Conservation (phyloP, 2,329 filamentous ascomycete genomes). For the Exophiala xenobiotica region DNA sequence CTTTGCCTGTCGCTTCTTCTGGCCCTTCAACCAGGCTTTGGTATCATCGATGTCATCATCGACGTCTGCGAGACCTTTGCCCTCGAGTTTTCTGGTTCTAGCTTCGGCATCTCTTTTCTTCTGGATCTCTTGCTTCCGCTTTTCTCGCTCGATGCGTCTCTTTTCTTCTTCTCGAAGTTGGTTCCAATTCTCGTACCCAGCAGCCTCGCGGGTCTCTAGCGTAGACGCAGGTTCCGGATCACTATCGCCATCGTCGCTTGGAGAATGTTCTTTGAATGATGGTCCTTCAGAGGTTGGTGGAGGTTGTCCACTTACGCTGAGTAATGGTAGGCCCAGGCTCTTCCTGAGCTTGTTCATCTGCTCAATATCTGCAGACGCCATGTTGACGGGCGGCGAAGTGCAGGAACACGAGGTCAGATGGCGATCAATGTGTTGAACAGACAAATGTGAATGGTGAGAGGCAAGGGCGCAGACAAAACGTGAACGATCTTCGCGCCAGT, state of each 20-base stretch:
- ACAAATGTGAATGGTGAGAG: neutral
- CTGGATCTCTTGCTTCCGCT: constrained; percentile 78
- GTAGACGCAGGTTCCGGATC: constrained; percentile 77
- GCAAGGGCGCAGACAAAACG: neutral
- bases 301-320: constrained; percentile 29
- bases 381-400: constrained; percentile 17
- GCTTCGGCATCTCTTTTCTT: constrained; percentile 83
- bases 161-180: constrained; percentile 68
- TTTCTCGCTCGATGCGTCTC: constrained; percentile 64
- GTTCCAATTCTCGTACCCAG: constrained; percentile 51
- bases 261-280: constrained; percentile 51
- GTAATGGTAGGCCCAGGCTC: constrained; percentile 30
- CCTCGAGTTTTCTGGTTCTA: constrained; percentile 72
- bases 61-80: constrained; percentile 77
- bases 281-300: constrained; percentile 44
- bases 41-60: constrained; percentile 70
- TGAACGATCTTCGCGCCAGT: too few relatives aligned
- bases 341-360: constrained; percentile 34
- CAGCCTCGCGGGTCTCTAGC: constrained; percentile 63
- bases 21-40: constrained; percentile 79
- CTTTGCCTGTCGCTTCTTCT: constrained; percentile 93
- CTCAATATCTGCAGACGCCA: constrained; percentile 30
- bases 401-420: too few relatives aligned
- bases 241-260: constrained; percentile 40
- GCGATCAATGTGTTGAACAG: too few relatives aligned